Percentiles rank a stretch among this genome's conserved stretches.
phyloP scores from a whole-genome alignment of 305 asterid genomes.

The Ajuga reptans region DNA sequence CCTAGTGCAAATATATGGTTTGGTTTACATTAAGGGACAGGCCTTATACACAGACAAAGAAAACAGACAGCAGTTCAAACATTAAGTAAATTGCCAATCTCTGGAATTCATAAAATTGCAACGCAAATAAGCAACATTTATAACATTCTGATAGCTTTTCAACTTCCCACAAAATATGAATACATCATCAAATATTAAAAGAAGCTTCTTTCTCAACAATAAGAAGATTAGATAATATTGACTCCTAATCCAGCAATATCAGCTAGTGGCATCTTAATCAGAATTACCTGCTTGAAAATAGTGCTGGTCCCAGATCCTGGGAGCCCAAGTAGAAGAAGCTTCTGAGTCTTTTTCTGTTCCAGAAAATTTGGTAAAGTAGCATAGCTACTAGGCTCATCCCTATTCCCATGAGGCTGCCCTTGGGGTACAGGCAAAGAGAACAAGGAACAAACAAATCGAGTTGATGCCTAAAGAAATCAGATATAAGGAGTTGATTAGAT shows the following conservation, averaged over 20 bases:
- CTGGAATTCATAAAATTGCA: neutral
- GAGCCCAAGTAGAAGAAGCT: constrained; percentile 70
- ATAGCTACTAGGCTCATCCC: constrained; percentile 70
- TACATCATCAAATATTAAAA: neutral
- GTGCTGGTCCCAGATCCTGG: constrained; percentile 82
- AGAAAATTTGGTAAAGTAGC: constrained; percentile 53
- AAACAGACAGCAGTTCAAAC: neutral
- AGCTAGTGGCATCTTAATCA: neutral
- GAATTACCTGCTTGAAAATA: constrained; percentile 61
- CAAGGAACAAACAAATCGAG: constrained; percentile 55
- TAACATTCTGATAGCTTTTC: neutral
- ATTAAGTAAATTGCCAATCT: neutral
- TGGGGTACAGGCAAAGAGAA: constrained; percentile 68
- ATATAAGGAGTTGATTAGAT: neutral
- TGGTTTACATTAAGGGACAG: neutral
- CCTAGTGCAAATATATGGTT: neutral
- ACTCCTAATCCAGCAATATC: neutral
- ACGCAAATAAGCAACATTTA: neutral
- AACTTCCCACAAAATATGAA: neutral
- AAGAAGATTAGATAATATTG: neutral
- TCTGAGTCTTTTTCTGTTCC: constrained; percentile 60
- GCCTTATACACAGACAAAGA: neutral
- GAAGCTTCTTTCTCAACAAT: neutral
- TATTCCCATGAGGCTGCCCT: constrained; percentile 54
- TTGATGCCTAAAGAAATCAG: constrained; percentile 45